Conservation (phyloP, 345 rosid species). For the Populus deltoides region DNA sequence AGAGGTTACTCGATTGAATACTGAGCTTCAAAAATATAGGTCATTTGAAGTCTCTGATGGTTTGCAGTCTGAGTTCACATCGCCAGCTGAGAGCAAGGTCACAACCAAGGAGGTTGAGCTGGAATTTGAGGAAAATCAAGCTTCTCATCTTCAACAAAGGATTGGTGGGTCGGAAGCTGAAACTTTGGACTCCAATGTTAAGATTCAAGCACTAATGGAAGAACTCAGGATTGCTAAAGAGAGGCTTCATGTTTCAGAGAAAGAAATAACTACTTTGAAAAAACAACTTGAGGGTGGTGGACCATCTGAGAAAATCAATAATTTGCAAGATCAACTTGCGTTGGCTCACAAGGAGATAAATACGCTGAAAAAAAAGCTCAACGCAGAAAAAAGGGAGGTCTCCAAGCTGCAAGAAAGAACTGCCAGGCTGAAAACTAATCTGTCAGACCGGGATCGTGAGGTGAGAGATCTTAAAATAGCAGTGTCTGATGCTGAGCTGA, state of each 20-base stretch:
- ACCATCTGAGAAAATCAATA: conserved; percentile 7
- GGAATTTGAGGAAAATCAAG: conserved; percentile 36
- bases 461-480: conserved; percentile 37
- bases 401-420: conserved; percentile 42
- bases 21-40: conserved; percentile 39
- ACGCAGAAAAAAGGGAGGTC: conserved; percentile 41
- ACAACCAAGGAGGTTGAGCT: conserved; percentile 24
- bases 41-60: conserved; percentile 6
- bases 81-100: conserved; percentile 17
- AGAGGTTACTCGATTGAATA: conserved; percentile 48
- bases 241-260: conserved; percentile 54
- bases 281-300: conserved; percentile 15
- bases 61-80: background rate
- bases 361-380: conserved; percentile 27
- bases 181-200: conserved; percentile 20
- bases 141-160: conserved; percentile 29
- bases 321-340: conserved; percentile 30
- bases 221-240: conserved; percentile 55
- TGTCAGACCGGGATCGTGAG: conserved; percentile 38
- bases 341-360: conserved; percentile 24
- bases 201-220: conserved; percentile 38
- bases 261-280: conserved; percentile 44
- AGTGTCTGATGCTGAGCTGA: conserved; percentile 45
- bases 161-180: conserved; percentile 25
- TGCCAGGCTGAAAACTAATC: conserved; percentile 26